Evolutionary conservation across 2,329 filamentous ascomycete genomes (phyloP), one percentile per base, ranked within the genome.

Genomic region (Clonostachys solani): DNA sequence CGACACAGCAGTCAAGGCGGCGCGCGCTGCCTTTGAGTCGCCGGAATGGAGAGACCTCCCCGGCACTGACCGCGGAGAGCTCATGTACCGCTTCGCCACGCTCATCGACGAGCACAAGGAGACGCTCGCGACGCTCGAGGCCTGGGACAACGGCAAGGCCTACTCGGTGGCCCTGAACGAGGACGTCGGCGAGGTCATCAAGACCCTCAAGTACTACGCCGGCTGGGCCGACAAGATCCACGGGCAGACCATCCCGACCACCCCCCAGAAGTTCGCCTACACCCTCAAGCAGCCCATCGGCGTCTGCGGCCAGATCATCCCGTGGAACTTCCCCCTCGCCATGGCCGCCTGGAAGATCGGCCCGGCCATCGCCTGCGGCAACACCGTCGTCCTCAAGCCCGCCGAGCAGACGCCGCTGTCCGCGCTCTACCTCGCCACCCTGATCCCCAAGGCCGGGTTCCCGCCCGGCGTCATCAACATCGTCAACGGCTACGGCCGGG

Each of bases 311-410:
- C 69, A 72, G 62, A 87, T 88, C 50, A 87, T 87, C 51, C 83
- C 84, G 4, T 89, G 84, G 84, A 89, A 89, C 62, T 87, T 83
- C 55, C 84, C 84, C 5, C 68, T 88, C 2, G 72, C 74, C 5
- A 89, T 88, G 82, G 83, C 83, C 15, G 77, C 80, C 1, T 88
- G 84, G 84, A 89, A 89, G 59, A 73, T 89, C 13, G 86, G 83
- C 17, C 86, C 86, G 33, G 80, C 80, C 7, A 58, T 83, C 42
- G 77, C 79, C 33, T 75, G 76, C 49, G 80, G 80, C 48, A 83
- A 83, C 62, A 78, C 77, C 3, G 67, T 83, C 34, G 70, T 84
- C 33, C 64, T 83, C 42, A 84, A 84, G 66, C 71, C 78, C 15
- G 77, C 80, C 15, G 80, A 83, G 60, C 78, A 83, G 65, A 83